Evolutionary conservation across 495 filamentous ascomycete species (phyloP), one percentile per base, ranked within the genome.

Genomic region (Annulohypoxylon nitens): DNA sequence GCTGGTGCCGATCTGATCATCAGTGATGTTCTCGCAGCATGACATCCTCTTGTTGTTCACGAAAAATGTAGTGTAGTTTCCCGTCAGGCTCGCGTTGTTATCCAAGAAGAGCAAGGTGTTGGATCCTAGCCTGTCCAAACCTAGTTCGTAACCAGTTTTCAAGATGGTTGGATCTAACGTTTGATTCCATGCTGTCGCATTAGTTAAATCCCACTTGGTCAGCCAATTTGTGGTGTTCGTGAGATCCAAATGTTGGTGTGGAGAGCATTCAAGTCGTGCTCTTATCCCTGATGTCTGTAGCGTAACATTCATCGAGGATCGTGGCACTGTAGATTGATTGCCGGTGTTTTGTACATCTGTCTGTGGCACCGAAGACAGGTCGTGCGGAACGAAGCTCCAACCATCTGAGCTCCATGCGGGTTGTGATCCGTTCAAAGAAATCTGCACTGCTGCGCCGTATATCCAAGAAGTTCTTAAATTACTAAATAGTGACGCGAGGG

Each of bases 331-430:
- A 9, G 64, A 36, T 45, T 36, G 25, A 34, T 67, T 67, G 48
- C 39, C 39, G 3, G 30, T n/a, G 18, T 64, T 58, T 16, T 58
- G 47, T 8, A 71, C 25, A 10, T 39, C n/a, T 14, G 59, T 43
- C 48, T 36, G 59, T 25, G 76, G 59, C 9, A 11, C 16, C 23
- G 50, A 33, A 23, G 61, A 59, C 6, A 75, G 16, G 39, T 80
- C 64, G 16, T 64, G 4, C 1, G 76, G 80, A 0, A 79, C 80
- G 58, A 82, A 82, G 57, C 70, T 80, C 80, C 80, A 82, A 8
- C 79, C 79, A 14, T 77, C 74, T 33, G 79, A 79, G 30, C 79
- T 82, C 80, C 80, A 82, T 9, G 75, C 50, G 0, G 80, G 79
- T 59, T 82, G 51, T 5, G 78, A 76, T 0, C 76, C 78, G 53